Base-by-base conservation (phyloP, 2,329 filamentous ascomycete genomes). In the Hirsutella minnesotensis region DNA sequence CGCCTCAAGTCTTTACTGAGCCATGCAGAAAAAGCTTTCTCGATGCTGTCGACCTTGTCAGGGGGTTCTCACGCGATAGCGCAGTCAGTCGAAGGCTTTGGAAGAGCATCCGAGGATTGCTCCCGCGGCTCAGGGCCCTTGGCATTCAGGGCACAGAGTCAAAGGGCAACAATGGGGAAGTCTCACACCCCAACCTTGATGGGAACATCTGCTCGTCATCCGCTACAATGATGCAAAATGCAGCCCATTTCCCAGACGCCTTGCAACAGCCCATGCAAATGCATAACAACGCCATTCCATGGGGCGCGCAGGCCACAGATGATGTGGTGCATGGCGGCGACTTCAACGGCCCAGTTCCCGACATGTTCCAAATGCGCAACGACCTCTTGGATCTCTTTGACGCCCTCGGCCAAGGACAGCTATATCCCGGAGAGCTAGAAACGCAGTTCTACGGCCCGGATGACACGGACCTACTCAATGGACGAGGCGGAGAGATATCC, bases 1-100 rank as follows among this genome's bases (percentile, higher is more conserved):
- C 63, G 0, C 67, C 68, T 0, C 53, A 56, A 2, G 55, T 55
- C 3, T 72, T 70, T 40, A 60, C 64, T 3, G 60, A 60, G 9
- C 51, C 52, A 0, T 63, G 60, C 41, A 52, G 57, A 4, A 53
- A 56, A 29, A 57, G 47, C 3, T 64, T 64, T 21, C 44, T 53
- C 3, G 54, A 59, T 0, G 61, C 57, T 0, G 53, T 61, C 3
- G 53, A 59, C 1, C 51, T 64, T 0, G 53, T 65, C 1, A 50
- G 54, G 12, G 54, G 53, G 0, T 53, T 64, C 18, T 63, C 61
- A 1, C 50, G 54, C 0, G 48, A 62, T 21, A 61, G 55, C n/a
- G 49, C 49, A 0, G 56, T 53, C 0, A 64, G 60, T 22, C 53
- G 54, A 1, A 47, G 63, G 1, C 42, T 62, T 1, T 65, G 61